Percentiles rank a stretch among this genome's conserved stretches.
phyloP scores from a whole-genome alignment of 441 rosid genomes.

The Pelargonium myrrhifolium region DNA sequence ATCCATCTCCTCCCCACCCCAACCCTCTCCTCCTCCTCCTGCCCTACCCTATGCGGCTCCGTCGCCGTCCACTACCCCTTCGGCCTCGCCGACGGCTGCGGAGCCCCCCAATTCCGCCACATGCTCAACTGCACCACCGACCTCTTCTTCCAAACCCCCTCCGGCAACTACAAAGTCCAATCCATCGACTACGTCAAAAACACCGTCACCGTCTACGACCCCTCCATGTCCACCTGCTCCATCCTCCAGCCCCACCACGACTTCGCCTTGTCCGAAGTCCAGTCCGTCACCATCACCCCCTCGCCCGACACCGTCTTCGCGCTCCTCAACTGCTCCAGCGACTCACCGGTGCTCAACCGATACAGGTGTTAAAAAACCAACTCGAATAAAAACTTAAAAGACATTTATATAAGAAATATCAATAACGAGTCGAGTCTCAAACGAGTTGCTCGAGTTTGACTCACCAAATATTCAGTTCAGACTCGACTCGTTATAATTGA shows the following conservation, averaged over 20 bases:
- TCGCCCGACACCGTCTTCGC: constrained; percentile 80
- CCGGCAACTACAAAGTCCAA: constrained; percentile 73
- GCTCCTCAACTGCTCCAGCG: constrained; percentile 70
- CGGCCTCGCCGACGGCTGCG: constrained; percentile 75
- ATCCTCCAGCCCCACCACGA: constrained; percentile 84
- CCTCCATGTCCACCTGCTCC: constrained; percentile 92
- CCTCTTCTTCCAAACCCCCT: constrained; percentile 64
- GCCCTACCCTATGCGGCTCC: constrained; percentile 56
- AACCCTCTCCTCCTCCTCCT: constrained; percentile 27
- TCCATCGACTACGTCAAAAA: constrained; percentile 61
- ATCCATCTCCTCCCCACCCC: constrained; percentile 19
- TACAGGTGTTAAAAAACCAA: too few species aligned
- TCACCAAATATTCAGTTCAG: too few species aligned
- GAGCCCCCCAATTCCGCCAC: constrained; percentile 62
- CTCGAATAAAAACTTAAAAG: too few species aligned
- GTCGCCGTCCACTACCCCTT: constrained; percentile 65
- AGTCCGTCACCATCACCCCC: constrained; percentile 50
- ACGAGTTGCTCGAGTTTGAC: too few species aligned
- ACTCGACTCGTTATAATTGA: too few species aligned
- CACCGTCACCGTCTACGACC: constrained; percentile 54
- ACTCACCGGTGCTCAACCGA: constrained; percentile 74
- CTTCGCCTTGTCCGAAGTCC: constrained; percentile 54
- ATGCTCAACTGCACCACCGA: constrained; percentile 66
- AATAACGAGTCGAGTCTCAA: too few species aligned
- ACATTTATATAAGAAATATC: too few species aligned